These are phyloP conservation scores for Chlorella sp. DNA, from an alignment of 139 green algal species.

Conservation along the genomic window DNA sequence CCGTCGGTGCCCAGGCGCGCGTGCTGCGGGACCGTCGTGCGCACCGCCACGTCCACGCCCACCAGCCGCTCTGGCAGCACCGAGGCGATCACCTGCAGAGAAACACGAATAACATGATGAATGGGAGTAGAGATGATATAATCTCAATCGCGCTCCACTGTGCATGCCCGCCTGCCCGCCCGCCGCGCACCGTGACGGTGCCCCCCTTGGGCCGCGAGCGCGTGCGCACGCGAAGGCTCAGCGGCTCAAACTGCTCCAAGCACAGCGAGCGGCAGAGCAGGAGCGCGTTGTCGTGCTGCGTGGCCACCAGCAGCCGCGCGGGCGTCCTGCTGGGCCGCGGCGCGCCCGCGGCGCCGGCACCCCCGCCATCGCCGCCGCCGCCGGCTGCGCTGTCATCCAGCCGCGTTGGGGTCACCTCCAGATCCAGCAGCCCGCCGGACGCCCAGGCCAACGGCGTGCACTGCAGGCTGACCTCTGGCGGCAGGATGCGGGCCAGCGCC, in stretches of 20 bases:
- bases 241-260: conserved; percentile 66
- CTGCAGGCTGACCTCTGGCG: conserved; percentile 39
- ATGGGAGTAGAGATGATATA: too few species aligned
- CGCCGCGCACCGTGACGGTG: too few species aligned
- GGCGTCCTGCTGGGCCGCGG: too few species aligned
- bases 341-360: too few species aligned
- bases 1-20: too few species aligned
- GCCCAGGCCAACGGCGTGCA: conserved; percentile 20
- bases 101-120: neutral
- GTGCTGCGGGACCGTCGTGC: conserved; percentile 1
- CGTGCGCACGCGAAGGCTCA: conserved; percentile 7
- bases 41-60: conserved; percentile 44
- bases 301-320: conserved; percentile 63
- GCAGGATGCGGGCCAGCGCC: conserved; percentile 44
- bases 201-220: neutral
- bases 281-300: conserved; percentile 62
- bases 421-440: conserved; percentile 5
- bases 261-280: conserved; percentile 55
- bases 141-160: too few species aligned
- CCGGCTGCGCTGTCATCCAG: too few species aligned
- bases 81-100: conserved; percentile 43
- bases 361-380: too few species aligned
- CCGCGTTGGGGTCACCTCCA: conserved; percentile 20
- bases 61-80: conserved; percentile 51
- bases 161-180: too few species aligned